Base-by-base conservation (phyloP, 805 yeast species). In the Barnettozyma populi region DNA sequence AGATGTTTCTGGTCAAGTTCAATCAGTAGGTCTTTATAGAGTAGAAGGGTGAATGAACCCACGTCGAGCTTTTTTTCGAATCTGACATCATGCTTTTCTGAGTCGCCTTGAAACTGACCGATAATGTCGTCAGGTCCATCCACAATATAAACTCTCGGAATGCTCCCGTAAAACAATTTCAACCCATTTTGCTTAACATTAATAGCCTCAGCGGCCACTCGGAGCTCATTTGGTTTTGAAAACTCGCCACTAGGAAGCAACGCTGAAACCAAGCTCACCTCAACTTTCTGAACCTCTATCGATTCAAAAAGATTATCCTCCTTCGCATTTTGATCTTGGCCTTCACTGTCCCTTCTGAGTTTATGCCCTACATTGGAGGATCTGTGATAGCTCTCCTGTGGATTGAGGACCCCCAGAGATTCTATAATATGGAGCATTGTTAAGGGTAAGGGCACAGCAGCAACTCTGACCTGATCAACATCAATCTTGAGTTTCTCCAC, bases 211-310 rank as follows among this genome's bases (percentile, higher is more conserved):
- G 59, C 20, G 44, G 52, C 27, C 48, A 66, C 36, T 45, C 70
- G 48, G 44, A 64, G 36, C 53, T 69, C 50, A 48, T 65, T 29
- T 36, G 64, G 52, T n/a, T 70, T 60, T 0, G 68, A 60, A 60
- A 79, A 78, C 0, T 52, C 49, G 0, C 84, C 85, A 18, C 57
- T 47, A 0, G 48, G 46, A 2, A 55, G 50, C 10, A 82, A 47
- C 0, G 80, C 78, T 0, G 84, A 75, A 0, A 74, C 70, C 11
- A 79, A 55, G 50, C 78, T 71, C 2, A 80, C 24, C 0, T 61
- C 55, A 1, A 82, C 46, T 23, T 64, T 57, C 1, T 57, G 50
- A 2, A 82, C 58, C 8, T 57, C 65, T 5, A 80, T 41, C 44
- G 65, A 68, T 19, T 69, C 69, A 48, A 79, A 68, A 4, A 70